Percentiles rank a stretch among this genome's conserved stretches.
Conservation (phyloP, 106 monocot genomes). For the Narthecium ossifragum region DNA sequence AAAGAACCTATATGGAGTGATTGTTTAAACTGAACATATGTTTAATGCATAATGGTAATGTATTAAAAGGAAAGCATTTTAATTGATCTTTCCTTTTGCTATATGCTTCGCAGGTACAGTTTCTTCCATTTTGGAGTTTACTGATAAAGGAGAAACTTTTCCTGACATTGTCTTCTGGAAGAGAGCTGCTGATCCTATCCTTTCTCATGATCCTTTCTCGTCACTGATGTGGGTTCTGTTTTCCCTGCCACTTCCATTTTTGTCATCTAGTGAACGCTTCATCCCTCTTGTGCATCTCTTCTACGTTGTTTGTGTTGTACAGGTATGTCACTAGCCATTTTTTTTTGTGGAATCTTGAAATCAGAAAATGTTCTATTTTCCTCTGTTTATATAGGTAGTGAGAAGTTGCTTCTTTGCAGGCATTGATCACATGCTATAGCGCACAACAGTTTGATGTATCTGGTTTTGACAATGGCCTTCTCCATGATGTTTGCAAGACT, state of each 20-base stretch:
- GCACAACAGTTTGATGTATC: slow-evolving; percentile 38
- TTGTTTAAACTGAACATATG: too few relatives aligned
- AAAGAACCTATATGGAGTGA: too few relatives aligned
- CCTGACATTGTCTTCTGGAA: slow-evolving; percentile 72
- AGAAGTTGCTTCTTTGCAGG: slow-evolving; percentile 33
- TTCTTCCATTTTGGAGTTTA: slow-evolving; percentile 19
- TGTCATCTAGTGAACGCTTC: slow-evolving; percentile 55
- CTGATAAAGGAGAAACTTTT: slow-evolving; percentile 27
- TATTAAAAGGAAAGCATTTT: too few relatives aligned
- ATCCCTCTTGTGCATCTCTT: slow-evolving; percentile 77
- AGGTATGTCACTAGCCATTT: slow-evolving; percentile 47
- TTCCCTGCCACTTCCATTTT: slow-evolving; percentile 68
- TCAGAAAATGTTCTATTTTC: not conserved
- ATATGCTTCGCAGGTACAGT: slow-evolving; percentile 24
- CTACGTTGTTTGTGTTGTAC: slow-evolving; percentile 73
- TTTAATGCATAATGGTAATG: too few relatives aligned
- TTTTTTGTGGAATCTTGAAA: slow-evolving; percentile 1
- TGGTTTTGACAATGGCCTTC: slow-evolving; percentile 26
- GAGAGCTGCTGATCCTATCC: slow-evolving; percentile 66
- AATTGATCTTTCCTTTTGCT: too few relatives aligned
- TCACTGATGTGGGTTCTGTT: slow-evolving; percentile 78
- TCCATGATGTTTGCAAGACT: slow-evolving; percentile 55
- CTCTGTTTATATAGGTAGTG: not conserved
- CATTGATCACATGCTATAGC: slow-evolving; percentile 71
- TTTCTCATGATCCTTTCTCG: slow-evolving; percentile 82